Evolutionary conservation across 768 basidiomycete genomes (phyloP), one percentile per base, ranked within the genome.

Genomic region (Polyporus arcularius): DNA sequence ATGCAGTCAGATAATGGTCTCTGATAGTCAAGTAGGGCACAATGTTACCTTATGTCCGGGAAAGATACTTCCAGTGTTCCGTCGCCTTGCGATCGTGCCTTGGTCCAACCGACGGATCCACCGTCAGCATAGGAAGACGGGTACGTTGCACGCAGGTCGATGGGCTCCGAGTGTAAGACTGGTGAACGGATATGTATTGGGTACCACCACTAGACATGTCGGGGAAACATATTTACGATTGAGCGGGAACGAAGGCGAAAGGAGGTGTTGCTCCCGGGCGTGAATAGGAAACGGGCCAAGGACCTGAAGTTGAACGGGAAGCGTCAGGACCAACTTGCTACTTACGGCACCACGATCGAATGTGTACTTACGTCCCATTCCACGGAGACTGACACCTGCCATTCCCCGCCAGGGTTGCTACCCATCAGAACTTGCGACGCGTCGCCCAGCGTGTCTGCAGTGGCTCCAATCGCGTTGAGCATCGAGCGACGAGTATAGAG

Each of bases 251-350:
- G 88, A 81, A 4, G 92, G 91, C 1, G 88, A 88, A n/a, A 94
- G 72, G 67, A 84, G 87, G 56, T 93, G 87, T 51, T 94, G 92
- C 64, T 94, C 92, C 67, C 92, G 80, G 11, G 92, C 91, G 60
- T 91, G 89, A 35, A 90, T 82, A 3, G 92, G 91, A 71, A 94
- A 94, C 0, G 92, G 92, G 0, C 91, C 92, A 12, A 94, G 81
- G 11, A 90, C 83, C 88, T 90, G 32, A 26, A 26, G 21, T 26
- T 32, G n/a, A 26, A 11, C 35, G 35, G 7, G 3, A 11, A 35
- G 35, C 35, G 35, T 35, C 35, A 35, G 35, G 11, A 35, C 35
- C 9, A 43, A 18, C 15, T 11, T 8, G 16, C 4, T 32, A 46
- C 11, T 10, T 4, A 31, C 11, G 21, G 16, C 26, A 53, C 21